Percentiles rank a stretch among this genome's conserved stretches.
These are phyloP conservation scores for Stygiomarasmius scandens DNA, from an alignment of 1,284 basidiomycete genomes.

Conservation along the genomic window DNA sequence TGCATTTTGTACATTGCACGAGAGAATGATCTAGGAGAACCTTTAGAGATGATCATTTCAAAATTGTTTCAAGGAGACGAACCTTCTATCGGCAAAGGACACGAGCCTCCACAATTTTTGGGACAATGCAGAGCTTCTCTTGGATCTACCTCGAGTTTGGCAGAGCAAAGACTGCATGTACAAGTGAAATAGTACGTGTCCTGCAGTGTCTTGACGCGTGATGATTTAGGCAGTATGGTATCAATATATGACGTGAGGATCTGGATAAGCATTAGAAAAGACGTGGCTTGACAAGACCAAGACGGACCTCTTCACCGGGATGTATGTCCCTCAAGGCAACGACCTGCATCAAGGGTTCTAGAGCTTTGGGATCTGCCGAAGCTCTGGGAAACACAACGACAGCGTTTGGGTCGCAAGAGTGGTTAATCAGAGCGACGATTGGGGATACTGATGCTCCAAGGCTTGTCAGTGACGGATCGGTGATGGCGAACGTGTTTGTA, in stretches of 20 bases:
- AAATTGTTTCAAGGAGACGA: constrained; percentile 11
- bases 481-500: constrained; percentile 87
- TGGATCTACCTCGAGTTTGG: constrained; percentile 52
- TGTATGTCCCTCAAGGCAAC: constrained; percentile 69
- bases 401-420: constrained; percentile 90
- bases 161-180: constrained; percentile 62
- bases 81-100: constrained; percentile 63
- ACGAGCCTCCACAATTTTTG: constrained; percentile 62
- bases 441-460: constrained; percentile 85
- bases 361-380: constrained; percentile 31
- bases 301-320: constrained; percentile 69
- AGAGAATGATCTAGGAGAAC: constrained; percentile 41
- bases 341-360: constrained; percentile 72
- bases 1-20: constrained; percentile 65
- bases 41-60: constrained; percentile 1
- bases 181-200: constrained; percentile 86
- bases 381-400: constrained; percentile 84
- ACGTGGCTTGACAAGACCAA: neutral
- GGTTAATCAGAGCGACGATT: constrained; percentile 81
- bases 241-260: constrained; percentile 85
- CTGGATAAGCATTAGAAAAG: constrained; percentile 32
- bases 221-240: constrained; percentile 63
- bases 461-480: constrained; percentile 73
- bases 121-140: constrained; percentile 73
- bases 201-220: constrained; percentile 61